Conservation (phyloP, 176 grass and related monocot species). For the Zizania latifolia region DNA sequence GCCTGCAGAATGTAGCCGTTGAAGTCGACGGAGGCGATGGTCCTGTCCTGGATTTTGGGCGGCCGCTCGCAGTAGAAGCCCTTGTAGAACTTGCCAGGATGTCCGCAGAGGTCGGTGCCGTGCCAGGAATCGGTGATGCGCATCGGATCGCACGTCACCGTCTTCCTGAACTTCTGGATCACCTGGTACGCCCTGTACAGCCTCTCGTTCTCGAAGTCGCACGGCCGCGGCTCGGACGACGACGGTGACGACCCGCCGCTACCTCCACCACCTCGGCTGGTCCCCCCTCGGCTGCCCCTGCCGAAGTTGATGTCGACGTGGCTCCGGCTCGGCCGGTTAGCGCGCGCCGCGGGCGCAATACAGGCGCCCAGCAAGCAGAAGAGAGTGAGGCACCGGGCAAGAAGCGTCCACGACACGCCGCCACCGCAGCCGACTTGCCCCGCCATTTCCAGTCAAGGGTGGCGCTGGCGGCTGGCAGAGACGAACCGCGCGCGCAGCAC, state of each 20-base stretch:
- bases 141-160: conserved; percentile 58
- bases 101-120: conserved; percentile 44
- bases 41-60: conserved; percentile 3
- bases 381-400: conserved; percentile 18
- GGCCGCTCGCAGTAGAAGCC: conserved; percentile 72
- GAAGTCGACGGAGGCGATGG: conserved; percentile 88
- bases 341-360: conserved; percentile 20
- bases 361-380: conserved; percentile 22
- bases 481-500: not conserved
- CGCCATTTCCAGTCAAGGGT: conserved; percentile 18
- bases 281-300: too few relatives aligned
- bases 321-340: not conserved
- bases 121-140: conserved; percentile 21
- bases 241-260: conserved; percentile 15
- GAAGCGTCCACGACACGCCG: not conserved
- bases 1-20: conserved; percentile 43
- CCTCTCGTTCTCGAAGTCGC: conserved; percentile 61
- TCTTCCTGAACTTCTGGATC: conserved; percentile 54
- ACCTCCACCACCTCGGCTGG: not conserved
- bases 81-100: conserved; percentile 20
- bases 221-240: conserved; percentile 8
- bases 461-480: not conserved
- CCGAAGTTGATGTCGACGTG: conserved; percentile 2
- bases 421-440: not conserved
- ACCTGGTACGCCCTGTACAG: conserved; percentile 60